Evolutionary conservation across 176 grass and related monocot species (phyloP), one percentile per base, ranked within the genome.

Genomic region (Oryza meyeriana): DNA sequence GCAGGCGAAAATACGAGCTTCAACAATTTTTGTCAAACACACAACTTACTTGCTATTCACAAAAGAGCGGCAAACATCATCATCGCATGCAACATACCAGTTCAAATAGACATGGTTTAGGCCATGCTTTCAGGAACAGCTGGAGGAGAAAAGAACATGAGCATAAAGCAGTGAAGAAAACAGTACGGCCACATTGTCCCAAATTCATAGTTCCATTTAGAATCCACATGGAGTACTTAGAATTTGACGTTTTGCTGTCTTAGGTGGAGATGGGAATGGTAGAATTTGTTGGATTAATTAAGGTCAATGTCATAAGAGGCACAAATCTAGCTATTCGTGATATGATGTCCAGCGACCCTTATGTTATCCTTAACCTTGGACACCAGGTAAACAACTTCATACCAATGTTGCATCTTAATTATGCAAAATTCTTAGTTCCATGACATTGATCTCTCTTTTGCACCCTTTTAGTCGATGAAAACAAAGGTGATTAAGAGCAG

Each of bases 241-340:
- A 55, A 36, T 58, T 38, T 72, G 16, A 89, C 9, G 6, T 61
- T 78, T 24, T 81, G 13, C 3, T 83, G 17, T 73, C 75, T 84
- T 87, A 86, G 78, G 50, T 89, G 8, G 78, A 97, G 85, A 77
- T 95, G 76, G 95, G 93, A n/a, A 98, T 98, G 95, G 82, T 98
- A 75, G 95, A 98, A 72, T 98, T 98, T 39, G 69, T 95, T 48
- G 95, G 95, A 74, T 91, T 95, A 80, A 95, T 98, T 35, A 98
- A 89, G 75, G 85, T 98, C 71, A 84, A 91, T 61, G 61, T 98
- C 31, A 82, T 93, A 85, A 95, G 82, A 81, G 96, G 93, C 44
- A 87, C 86, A 76, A 99, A 99, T 87, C 81, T 95, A 81, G 93
- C 96, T 82, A 50, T 99, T 39, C 91, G 93, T 12, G 96, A 99